Evolutionary conservation across 768 basidiomycete genomes (phyloP), one percentile per base, ranked within the genome.

Genomic region (Rossbeevera mucosa): DNA sequence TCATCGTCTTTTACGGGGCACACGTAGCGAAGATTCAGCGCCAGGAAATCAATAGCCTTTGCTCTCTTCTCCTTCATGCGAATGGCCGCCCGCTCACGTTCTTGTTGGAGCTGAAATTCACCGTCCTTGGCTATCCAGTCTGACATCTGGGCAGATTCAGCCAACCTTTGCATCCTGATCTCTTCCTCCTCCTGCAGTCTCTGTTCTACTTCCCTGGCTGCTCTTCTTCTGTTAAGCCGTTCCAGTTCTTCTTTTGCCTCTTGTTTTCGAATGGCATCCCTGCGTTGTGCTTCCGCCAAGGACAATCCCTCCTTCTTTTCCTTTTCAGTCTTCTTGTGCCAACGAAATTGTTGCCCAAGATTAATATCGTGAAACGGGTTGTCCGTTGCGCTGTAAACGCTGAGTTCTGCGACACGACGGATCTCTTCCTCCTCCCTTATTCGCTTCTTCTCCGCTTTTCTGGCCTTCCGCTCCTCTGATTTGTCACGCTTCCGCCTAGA

Each of bases 281-380:
- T 80, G 57, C 78, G 77, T 55, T 88, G 86, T 1, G 88, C 76
- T 63, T 99, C 96, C 0, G 83, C 85, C 1, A 83, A 63, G 0
- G 85, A 80, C 45, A 98, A 63, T 2, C 96, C 96, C 54, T 82
- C 73, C 72, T 95, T 97, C 62, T 83, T 80, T 68, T 99, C 96
- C 74, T 93, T 92, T 69, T 99, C 96, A 24, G 84, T 81, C 75
- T 99, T 99, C 78, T 99, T 99, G 73, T 94, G 91, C 96, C 96
- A 99, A 52, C 89, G 85, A 71, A 99, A 99, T 67, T 94, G 92
- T 65, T 97, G 91, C 20, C 86, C 88, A 28, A 98, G 85, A 69
- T 98, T 97, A 56, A 91, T 86, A 62, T 98, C 96, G 71, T 96
- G 92, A 76, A 98, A 99, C 0, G 96, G 96, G 64, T 98, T 99